These are phyloP conservation scores for Ogataea naganishii DNA, from an alignment of 805 yeast species.

Conservation along the genomic window DNA sequence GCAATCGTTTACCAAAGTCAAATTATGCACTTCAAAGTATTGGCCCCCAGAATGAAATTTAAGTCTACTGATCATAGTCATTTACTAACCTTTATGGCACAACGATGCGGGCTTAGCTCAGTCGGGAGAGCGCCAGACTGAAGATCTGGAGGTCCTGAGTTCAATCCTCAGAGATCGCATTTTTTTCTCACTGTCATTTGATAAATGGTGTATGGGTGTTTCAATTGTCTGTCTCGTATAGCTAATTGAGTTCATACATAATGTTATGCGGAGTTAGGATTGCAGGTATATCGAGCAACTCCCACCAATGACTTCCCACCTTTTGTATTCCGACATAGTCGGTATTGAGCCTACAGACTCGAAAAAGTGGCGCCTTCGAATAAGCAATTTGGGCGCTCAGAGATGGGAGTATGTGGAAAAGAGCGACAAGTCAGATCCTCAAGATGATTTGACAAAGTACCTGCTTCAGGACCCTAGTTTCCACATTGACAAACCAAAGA, in stretches of 20 bases:
- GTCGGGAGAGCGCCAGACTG: slow-evolving; percentile 21
- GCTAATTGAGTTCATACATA: too few relatives aligned
- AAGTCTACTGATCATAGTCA: too few relatives aligned
- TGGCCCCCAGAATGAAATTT: too few relatives aligned
- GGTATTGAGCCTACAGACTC: slow-evolving; percentile 66
- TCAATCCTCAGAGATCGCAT: slow-evolving; percentile 19
- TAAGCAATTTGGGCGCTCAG: slow-evolving; percentile 68
- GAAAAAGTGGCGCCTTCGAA: slow-evolving; percentile 62
- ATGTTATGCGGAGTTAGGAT: too few relatives aligned
- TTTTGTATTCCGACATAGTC: slow-evolving; percentile 61
- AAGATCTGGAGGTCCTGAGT: slow-evolving; percentile 20
- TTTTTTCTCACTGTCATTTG: too few relatives aligned
- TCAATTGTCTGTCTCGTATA: too few relatives aligned
- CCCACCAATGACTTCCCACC: too few relatives aligned
- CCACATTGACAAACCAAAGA: slow-evolving; percentile 14
- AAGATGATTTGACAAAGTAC: slow-evolving; percentile 49
- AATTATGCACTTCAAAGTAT: too few relatives aligned
- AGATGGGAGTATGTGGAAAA: slow-evolving; percentile 62
- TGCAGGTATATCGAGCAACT: too few relatives aligned
- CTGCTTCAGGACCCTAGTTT: slow-evolving; percentile 20
- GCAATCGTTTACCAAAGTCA: too few relatives aligned
- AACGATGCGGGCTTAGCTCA: slow-evolving; percentile 19
- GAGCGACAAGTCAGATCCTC: slow-evolving; percentile 36
- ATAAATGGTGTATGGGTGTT: too few relatives aligned
- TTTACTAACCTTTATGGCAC: too few relatives aligned